These are phyloP conservation scores for Backusella circina DNA, from an alignment of 192 early-diverging fungal species.

Conservation along the genomic window DNA sequence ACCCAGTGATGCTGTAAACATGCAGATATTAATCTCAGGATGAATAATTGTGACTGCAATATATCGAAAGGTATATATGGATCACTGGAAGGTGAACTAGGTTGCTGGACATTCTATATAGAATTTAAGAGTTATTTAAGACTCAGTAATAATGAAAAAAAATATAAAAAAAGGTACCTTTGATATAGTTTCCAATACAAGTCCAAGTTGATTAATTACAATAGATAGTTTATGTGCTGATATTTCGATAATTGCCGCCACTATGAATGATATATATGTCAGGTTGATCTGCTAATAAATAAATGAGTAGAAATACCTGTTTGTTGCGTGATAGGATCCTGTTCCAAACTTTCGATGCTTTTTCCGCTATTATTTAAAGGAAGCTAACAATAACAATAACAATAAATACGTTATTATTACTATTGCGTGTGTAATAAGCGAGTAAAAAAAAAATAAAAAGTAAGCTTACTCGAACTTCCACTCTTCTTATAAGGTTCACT, in stretches of 20 bases:
- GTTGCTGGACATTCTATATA: background rate
- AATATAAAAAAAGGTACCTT: conserved; percentile 11
- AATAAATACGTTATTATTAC: background rate
- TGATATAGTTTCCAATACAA: conserved; percentile 11
- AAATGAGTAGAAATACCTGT: conserved; percentile 7
- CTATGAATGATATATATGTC: conserved; percentile 3
- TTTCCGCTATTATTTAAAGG: conserved; percentile 19
- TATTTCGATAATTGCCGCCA: conserved; percentile 31
- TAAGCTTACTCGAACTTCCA: conserved; percentile 21
- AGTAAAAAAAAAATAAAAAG: background rate
- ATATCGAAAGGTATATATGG: conserved; percentile 13
- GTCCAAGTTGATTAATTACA: conserved; percentile 17
- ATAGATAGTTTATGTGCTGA: conserved; percentile 24
- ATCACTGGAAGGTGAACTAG: background rate
- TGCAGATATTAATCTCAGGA: conserved; percentile 73
- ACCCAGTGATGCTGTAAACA: conserved; percentile 69
- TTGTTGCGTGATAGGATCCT: conserved; percentile 25
- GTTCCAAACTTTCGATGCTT: conserved; percentile 23
- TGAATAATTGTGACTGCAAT: conserved; percentile 82
- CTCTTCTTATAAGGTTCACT: conserved; percentile 18
- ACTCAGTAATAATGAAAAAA: background rate
- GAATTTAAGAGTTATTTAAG: background rate
- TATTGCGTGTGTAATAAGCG: too few species aligned
- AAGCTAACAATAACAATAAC: background rate
- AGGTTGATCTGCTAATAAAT: background rate